Percentiles rank a stretch among this genome's conserved stretches.
Conservation (phyloP, 805 yeast genomes). For the Naumovozyma dairenensis region DNA sequence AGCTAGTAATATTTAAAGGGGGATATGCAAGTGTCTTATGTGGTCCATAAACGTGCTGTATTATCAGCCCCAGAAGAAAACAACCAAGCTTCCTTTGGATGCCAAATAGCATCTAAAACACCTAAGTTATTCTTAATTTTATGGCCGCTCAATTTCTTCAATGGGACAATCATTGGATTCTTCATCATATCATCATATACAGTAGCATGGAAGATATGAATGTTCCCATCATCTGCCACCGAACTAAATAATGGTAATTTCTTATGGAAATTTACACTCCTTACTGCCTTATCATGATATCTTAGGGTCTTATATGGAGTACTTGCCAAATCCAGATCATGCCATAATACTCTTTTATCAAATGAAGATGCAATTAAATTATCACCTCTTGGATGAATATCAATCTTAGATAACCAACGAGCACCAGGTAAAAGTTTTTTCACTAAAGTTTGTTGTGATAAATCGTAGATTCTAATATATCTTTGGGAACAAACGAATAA, state of each 20-base stretch:
- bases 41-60: constrained; percentile 92
- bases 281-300: constrained; percentile 90
- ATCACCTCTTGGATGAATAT: constrained; percentile 94
- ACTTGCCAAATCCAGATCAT: constrained; percentile 77
- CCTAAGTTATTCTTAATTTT: constrained; percentile 71
- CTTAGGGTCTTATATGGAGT: constrained; percentile 94
- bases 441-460: constrained; percentile 71
- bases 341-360: constrained; percentile 95
- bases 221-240: constrained; percentile 87
- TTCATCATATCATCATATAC: constrained; percentile 86
- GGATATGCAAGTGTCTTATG: no score
- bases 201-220: constrained; percentile 93
- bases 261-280: constrained; percentile 80
- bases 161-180: constrained; percentile 90
- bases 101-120: constrained; percentile 84
- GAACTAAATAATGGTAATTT: constrained; percentile 85
- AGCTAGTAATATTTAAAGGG: no score
- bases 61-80: constrained; percentile 97
- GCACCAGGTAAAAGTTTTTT: constrained; percentile 92
- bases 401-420: constrained; percentile 84
- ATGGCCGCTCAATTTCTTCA: constrained; percentile 90
- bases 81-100: constrained; percentile 97
- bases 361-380: constrained; percentile 85
- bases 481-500: constrained; percentile 91
- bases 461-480: constrained; percentile 81